Evolutionary conservation across 2,329 filamentous ascomycete genomes (phyloP).

Genomic region (Thielaviopsis ethacetica): DNA sequence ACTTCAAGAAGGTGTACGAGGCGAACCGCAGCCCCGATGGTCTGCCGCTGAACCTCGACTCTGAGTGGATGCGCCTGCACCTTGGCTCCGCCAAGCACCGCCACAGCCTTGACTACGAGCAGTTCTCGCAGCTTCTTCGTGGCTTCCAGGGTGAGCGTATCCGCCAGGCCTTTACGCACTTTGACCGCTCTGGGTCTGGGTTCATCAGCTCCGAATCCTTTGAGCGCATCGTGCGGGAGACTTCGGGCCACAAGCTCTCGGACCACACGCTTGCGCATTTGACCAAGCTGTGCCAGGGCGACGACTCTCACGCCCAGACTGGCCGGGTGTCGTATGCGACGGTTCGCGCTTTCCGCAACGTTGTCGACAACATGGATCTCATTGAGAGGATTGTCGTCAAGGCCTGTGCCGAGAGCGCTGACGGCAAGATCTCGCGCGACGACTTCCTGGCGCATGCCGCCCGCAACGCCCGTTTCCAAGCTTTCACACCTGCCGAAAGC

Average conservation of each 20-base stretch:
- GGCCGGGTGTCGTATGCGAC: slow-evolving; percentile 97
- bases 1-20: slow-evolving; percentile 73
- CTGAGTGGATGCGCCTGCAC: slow-evolving; percentile 90
- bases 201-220: slow-evolving; percentile 95
- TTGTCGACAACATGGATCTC: slow-evolving; percentile 94
- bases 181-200: slow-evolving; percentile 82
- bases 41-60: slow-evolving; percentile 93
- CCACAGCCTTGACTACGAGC: slow-evolving; percentile 83
- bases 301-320: slow-evolving; percentile 51
- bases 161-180: slow-evolving; percentile 80
- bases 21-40: slow-evolving; percentile 70
- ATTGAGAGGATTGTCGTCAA: slow-evolving; percentile 86
- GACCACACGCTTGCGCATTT: slow-evolving; percentile 89
- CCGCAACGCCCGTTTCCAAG: slow-evolving; percentile 77
- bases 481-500: slow-evolving; percentile 96
- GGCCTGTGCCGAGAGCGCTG: slow-evolving; percentile 64
- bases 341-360: slow-evolving; percentile 93
- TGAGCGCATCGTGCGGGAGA: slow-evolving; percentile 89
- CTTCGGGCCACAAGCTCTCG: slow-evolving; percentile 86
- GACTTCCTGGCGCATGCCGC: slow-evolving; percentile 94
- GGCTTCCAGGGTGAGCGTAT: slow-evolving; percentile 92
- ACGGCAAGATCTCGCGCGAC: slow-evolving; percentile 84
- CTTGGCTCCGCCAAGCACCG: slow-evolving; percentile 75
- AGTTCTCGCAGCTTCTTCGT: slow-evolving; percentile 96
- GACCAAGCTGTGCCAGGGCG: slow-evolving; percentile 70